Percentiles rank a stretch among this genome's conserved stretches.
Conservation (phyloP, 306 rosid species). For the Begonia fuchsioides region DNA sequence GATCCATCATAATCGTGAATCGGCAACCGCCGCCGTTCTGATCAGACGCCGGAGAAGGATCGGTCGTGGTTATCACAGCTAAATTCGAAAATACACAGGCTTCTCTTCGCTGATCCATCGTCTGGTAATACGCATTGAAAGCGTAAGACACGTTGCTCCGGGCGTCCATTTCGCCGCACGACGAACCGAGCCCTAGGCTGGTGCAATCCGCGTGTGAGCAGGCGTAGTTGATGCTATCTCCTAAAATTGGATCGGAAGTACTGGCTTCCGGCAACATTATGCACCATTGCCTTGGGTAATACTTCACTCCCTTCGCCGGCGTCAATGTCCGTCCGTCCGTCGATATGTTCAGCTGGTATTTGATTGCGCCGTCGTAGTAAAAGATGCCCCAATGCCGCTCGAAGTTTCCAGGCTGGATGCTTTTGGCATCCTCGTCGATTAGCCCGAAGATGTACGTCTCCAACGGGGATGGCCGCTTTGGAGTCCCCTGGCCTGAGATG, state of each 20-base stretch:
- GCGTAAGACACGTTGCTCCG: slow-evolving; percentile 69
- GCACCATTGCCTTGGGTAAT: slow-evolving; percentile 65
- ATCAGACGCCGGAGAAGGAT: slow-evolving; percentile 45
- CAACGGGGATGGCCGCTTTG: slow-evolving; percentile 44
- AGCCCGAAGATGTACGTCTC: slow-evolving; percentile 62
- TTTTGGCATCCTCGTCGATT: slow-evolving; percentile 78
- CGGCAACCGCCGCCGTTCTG: slow-evolving; percentile 20
- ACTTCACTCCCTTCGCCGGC: slow-evolving; percentile 64
- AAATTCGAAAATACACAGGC: slow-evolving; percentile 46
- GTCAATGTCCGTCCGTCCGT: slow-evolving; percentile 37
- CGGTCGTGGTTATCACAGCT: slow-evolving; percentile 20
- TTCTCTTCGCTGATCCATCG: slow-evolving; percentile 49
- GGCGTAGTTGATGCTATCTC: slow-evolving; percentile 34
- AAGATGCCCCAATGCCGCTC: slow-evolving; percentile 93
- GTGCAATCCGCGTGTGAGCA: slow-evolving; percentile 86
- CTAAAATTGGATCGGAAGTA: slow-evolving; percentile 31
- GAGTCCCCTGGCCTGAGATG: slow-evolving; percentile 41
- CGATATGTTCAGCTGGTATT: slow-evolving; percentile 34
- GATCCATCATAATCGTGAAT: slow-evolving; percentile 75
- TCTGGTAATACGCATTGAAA: slow-evolving; percentile 65
- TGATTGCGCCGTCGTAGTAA: slow-evolving; percentile 58
- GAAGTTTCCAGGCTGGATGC: slow-evolving; percentile 65
- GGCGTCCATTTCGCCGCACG: slow-evolving; percentile 55
- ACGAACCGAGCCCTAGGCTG: slow-evolving; percentile 47
- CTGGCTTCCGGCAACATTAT: slow-evolving; percentile 56